A percentile compares a stretch with the other conserved stretches of the same genome.
phyloP scores from a whole-genome alignment of 352 stramenopile species.

The Phytophthora cryptogea region DNA sequence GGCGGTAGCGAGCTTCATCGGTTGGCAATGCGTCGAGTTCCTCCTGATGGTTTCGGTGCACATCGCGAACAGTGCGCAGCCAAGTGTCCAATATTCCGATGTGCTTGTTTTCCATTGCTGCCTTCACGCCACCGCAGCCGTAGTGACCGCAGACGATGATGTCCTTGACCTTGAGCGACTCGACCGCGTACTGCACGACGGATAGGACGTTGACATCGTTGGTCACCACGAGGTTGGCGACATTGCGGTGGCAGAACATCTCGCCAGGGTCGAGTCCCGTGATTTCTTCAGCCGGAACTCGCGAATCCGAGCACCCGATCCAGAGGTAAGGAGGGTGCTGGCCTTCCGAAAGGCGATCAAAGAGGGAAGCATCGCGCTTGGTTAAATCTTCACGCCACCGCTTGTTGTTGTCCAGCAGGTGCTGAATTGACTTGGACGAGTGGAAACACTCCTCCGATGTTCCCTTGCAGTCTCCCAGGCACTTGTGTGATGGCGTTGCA shows the following conservation, averaged over 20 bases:
- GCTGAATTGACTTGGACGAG: constrained; percentile 48
- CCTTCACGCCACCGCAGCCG: constrained; percentile 87
- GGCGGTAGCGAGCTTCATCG: constrained; percentile 38
- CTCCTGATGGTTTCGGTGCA: constrained; percentile 33
- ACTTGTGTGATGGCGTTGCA: not conserved
- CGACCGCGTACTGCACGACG: constrained; percentile 77
- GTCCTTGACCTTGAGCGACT: constrained; percentile 89
- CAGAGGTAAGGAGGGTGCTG: constrained; percentile 90
- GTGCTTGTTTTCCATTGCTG: constrained; percentile 74
- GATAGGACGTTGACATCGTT: constrained; percentile 68
- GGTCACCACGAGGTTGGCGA: constrained; percentile 75
- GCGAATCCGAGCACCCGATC: constrained; percentile 89
- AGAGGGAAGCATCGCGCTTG: constrained; percentile 60
- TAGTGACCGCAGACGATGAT: constrained; percentile 93
- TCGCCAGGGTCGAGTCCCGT: constrained; percentile 76
- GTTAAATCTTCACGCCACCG: constrained; percentile 66
- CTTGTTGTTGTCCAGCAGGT: constrained; percentile 69
- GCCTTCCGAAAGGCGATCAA: constrained; percentile 59
- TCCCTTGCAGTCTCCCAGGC: constrained; percentile 17
- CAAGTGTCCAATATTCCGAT: constrained; percentile 89
- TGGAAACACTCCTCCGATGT: constrained; percentile 23
- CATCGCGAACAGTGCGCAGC: constrained; percentile 91
- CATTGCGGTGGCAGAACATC: constrained; percentile 91
- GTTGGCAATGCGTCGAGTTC: constrained; percentile 35
- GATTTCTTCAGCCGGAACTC: constrained; percentile 85